phyloP scores from a whole-genome alignment of 2,329 filamentous ascomycete species.

The Phyllosticta citrichinensis region DNA sequence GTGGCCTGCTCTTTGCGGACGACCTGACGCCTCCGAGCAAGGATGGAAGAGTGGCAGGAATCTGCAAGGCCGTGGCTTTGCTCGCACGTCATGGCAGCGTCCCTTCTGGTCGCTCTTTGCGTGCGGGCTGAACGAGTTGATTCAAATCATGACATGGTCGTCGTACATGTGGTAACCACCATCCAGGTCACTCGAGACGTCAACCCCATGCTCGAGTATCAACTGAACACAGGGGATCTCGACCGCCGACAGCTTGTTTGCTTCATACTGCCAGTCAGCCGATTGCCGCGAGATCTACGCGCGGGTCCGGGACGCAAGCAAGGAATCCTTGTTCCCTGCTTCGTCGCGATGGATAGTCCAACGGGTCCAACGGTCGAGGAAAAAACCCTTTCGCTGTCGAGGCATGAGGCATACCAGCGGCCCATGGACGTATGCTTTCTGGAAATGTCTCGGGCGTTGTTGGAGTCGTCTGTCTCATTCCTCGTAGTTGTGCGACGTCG shows the following conservation, averaged over 20 bases:
- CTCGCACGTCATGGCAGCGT: neutral
- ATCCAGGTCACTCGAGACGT: slow-evolving; percentile 3
- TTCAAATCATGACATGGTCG: slow-evolving; percentile 4
- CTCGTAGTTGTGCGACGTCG: slow-evolving; percentile 8
- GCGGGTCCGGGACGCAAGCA: slow-evolving; percentile 2
- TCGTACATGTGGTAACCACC: slow-evolving; percentile 6
- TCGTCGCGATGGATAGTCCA: neutral
- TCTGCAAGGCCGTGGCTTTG: slow-evolving; percentile 1
- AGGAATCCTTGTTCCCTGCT: neutral
- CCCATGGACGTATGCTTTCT: slow-evolving; percentile 1
- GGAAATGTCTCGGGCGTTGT: slow-evolving; percentile 1
- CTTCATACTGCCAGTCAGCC: neutral
- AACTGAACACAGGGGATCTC: neutral
- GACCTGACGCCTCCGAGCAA: neutral
- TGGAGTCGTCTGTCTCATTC: slow-evolving; percentile 6
- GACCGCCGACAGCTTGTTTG: neutral
- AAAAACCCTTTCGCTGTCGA: neutral
- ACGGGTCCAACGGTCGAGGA: neutral
- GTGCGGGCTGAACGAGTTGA: neutral
- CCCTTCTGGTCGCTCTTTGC: neutral
- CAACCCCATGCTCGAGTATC: slow-evolving; percentile 1
- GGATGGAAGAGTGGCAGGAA: slow-evolving; percentile 3
- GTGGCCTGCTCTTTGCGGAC: neutral
- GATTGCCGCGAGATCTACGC: slow-evolving; percentile 9
- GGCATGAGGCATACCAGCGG: neutral